Conservation (phyloP, 202 grass and related monocot species). For the Carex arenaria region DNA sequence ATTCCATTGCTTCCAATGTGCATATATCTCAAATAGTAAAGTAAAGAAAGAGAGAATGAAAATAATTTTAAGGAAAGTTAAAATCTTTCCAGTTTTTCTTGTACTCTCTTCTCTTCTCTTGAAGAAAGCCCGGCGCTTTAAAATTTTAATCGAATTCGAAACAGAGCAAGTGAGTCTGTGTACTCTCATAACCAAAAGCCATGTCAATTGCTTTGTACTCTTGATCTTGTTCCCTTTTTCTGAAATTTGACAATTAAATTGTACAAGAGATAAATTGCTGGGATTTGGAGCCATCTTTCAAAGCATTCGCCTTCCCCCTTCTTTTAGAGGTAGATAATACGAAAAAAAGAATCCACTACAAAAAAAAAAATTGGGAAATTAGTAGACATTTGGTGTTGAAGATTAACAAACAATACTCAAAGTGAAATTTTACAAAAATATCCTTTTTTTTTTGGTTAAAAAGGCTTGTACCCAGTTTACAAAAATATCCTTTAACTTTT, state of each 20-base stretch:
- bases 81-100: constrained; percentile 8
- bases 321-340: not conserved
- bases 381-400: not conserved
- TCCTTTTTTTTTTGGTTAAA: too few relatives aligned
- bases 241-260: constrained; percentile 18
- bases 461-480: too few relatives aligned
- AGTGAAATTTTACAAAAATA: too few relatives aligned
- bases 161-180: constrained; percentile 21
- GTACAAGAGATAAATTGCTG: constrained; percentile 54
- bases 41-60: constrained; percentile 13
- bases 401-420: too few relatives aligned
- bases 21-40: constrained; percentile 30
- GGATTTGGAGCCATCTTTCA: constrained; percentile 38
- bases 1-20: constrained; percentile 35
- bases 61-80: constrained; percentile 21
- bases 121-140: constrained; percentile 8
- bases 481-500: too few relatives aligned
- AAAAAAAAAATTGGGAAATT: not conserved
- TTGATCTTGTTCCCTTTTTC: constrained; percentile 34
- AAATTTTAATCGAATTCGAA: constrained; percentile 8
- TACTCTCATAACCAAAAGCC: constrained; percentile 61
- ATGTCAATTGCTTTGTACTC: constrained; percentile 70
- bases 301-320: not conserved
- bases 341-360: not conserved
- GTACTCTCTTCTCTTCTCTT: not conserved